Evolutionary conservation across 768 basidiomycete genomes (phyloP), one percentile per base, ranked within the genome.

Genomic region (Auricularia sp.): DNA sequence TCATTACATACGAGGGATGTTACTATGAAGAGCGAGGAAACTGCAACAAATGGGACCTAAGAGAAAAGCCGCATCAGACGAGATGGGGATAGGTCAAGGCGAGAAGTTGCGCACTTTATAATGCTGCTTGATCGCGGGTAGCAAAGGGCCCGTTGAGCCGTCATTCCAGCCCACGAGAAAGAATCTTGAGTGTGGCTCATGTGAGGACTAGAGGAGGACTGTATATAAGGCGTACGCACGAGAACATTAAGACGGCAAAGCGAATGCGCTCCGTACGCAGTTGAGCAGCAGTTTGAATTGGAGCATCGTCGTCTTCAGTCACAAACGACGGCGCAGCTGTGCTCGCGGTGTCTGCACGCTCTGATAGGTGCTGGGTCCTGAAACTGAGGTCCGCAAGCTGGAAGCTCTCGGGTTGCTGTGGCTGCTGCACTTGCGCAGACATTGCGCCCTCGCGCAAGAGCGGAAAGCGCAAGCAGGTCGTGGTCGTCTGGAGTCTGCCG

Each of bases 111-210:
- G 21, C 68, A 82, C 82, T 69, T 77, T 76, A 70, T 82, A 83
- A 71, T 82, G 80, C 6, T 74, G 72, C 71, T 89, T 89, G 61
- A 93, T 85, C 11, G 84, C 79, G 1, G 89, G 90, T 3, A 93
- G 74, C 21, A 94, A 74, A 1, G 91, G 89, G 1, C 91, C 91
- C 24, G 33, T 29, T 14, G 29, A 33, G 24, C 56, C 56, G 56
- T 59, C 56, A 14, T 59, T 29, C 56, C 56, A 59, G 4, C 56
- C 56, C 8, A 59, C 34, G 56, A 59, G 56, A 24, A 59, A 59
- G 56, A 59, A 59, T 14, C 34, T 35, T 29, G 29, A 29, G 29
- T 2, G 29, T 10, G 39, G 7, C 39, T 7, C 39, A 14, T 8
- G 3, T 14, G 39, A 42, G 39, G 39, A 42, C 8, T 42, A 7